Evolutionary conservation across 2,329 filamentous ascomycete species (phyloP).

Genomic region (Scedosporium boydii): DNA sequence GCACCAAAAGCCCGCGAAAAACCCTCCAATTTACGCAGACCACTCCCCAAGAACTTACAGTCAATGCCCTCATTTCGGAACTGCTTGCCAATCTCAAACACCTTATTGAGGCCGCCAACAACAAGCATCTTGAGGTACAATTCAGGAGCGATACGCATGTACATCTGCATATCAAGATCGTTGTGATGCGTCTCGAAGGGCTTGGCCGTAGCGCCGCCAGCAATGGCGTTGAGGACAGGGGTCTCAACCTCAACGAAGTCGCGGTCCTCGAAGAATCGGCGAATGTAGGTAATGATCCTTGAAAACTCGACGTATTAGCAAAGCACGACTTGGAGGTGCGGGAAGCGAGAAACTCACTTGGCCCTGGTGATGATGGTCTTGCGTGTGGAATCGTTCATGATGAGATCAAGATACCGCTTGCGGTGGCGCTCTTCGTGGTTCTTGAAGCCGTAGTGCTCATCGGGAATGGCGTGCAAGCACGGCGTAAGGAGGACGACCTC

Average conservation of each 20-base stretch:
- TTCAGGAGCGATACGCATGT: conserved; percentile 89
- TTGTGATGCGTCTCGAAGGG: conserved; percentile 96
- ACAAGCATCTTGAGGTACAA: conserved; percentile 94
- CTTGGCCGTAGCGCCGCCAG: conserved; percentile 86
- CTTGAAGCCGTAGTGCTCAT: conserved; percentile 90
- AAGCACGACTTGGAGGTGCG: not conserved
- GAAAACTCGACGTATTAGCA: conserved; percentile 28
- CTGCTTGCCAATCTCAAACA: conserved; percentile 91
- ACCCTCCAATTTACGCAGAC: not conserved
- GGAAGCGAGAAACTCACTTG: conserved; percentile 5
- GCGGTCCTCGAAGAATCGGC: conserved; percentile 75
- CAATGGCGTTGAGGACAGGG: conserved; percentile 93
- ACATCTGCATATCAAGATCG: conserved; percentile 88
- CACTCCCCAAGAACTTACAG: conserved; percentile 12
- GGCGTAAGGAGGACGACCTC: conserved; percentile 81
- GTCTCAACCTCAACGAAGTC: conserved; percentile 95
- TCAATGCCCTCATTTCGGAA: conserved; percentile 79
- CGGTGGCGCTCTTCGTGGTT: conserved; percentile 90
- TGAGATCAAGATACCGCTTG: conserved; percentile 87
- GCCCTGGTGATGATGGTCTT: conserved; percentile 77
- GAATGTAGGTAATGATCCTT: conserved; percentile 74
- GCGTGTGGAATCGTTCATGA: conserved; percentile 86
- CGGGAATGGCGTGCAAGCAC: conserved; percentile 82
- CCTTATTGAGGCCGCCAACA: conserved; percentile 85
- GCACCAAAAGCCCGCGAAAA: not conserved